Base-by-base conservation (phyloP, 2,329 filamentous ascomycete species). In the Chaetomiaceae sp. region DNA sequence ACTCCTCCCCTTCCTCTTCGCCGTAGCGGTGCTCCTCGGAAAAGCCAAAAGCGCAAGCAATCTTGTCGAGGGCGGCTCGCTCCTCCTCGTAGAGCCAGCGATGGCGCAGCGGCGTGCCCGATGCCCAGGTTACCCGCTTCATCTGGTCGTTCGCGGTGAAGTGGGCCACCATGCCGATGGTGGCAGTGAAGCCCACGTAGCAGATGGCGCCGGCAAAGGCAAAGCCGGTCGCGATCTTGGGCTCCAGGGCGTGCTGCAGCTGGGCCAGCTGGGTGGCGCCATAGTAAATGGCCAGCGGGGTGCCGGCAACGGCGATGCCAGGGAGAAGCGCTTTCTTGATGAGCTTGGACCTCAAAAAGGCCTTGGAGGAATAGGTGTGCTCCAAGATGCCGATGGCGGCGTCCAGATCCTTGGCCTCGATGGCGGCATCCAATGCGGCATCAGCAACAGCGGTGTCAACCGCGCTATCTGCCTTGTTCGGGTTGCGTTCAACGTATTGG, bases 81-180 rank as follows among this genome's bases (percentile, higher is more conserved):
- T 99, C 91, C 57, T 96, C 90, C 66, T 97, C 93, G 30, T 89
- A 78, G 48, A 95, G 68, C 87, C 91, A 97, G 13, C 93, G 80
- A 62, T 89, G 79, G 55, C 86, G 79, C 56, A 97, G 71, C 19
- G 88, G 86, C 30, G 89, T 85, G 10, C 93, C 93, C 0, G 82
- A 82, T 8, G 86, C 77, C 93, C 93, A 99, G 2, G 89, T 91
- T 5, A 97, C 89, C 17, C 93, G 82, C 62, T 86, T 85, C 88
- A 96, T 96, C 69, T 97, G 90, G 66, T 97, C 91, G 68, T 96
- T 96, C 54, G 85, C 78, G 30, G 92, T 96, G 21, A 89, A 84
- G 53, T 95, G 74, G 8, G 92, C 89, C 33, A 97, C 82, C 37
- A 93, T 72, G 3, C 92, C 93, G 47, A 97, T 80, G 9, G 85